Evolutionary conservation across 129 eudicot species (phyloP).

Genomic region (Chrysanthemum makinoi): DNA sequence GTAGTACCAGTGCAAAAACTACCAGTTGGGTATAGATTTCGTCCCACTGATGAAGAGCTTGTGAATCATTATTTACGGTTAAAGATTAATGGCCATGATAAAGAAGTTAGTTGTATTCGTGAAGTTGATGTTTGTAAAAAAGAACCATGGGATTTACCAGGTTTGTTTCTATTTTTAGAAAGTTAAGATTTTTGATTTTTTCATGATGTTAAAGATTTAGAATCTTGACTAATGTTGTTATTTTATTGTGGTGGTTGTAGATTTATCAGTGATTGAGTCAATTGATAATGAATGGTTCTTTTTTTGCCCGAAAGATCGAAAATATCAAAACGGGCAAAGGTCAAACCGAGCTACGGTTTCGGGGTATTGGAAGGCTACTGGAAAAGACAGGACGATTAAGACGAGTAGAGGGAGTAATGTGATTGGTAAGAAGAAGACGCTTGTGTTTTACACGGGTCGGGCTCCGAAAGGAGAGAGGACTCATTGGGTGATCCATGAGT

Average conservation of each 20-base stretch:
- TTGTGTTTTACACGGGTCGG: conserved; percentile 74
- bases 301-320: conserved; percentile 85
- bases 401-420: conserved; percentile 46
- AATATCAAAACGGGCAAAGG: conserved; percentile 77
- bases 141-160: conserved; percentile 94
- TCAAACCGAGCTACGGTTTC: conserved; percentile 66
- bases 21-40: conserved; percentile 84
- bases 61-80: conserved; percentile 65
- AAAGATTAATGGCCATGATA: conserved; percentile 64
- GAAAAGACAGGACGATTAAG: conserved; percentile 65
- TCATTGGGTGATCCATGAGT: conserved; percentile 88
- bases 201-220: neutral
- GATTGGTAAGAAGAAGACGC: conserved; percentile 80
- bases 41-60: conserved; percentile 89
- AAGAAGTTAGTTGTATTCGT: conserved; percentile 57
- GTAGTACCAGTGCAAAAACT: conserved; percentile 38
- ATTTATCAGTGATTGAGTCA: conserved; percentile 61
- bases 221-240: neutral
- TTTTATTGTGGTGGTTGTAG: conserved; percentile 30
- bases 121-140: conserved; percentile 85
- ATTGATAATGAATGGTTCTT: conserved; percentile 81
- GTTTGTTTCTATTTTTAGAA: conserved; percentile 30
- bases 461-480: conserved; percentile 85
- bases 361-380: conserved; percentile 95
- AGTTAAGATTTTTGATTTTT: neutral